Conservation (phyloP, 257 asterid genomes). For the Plantago ovata region DNA sequence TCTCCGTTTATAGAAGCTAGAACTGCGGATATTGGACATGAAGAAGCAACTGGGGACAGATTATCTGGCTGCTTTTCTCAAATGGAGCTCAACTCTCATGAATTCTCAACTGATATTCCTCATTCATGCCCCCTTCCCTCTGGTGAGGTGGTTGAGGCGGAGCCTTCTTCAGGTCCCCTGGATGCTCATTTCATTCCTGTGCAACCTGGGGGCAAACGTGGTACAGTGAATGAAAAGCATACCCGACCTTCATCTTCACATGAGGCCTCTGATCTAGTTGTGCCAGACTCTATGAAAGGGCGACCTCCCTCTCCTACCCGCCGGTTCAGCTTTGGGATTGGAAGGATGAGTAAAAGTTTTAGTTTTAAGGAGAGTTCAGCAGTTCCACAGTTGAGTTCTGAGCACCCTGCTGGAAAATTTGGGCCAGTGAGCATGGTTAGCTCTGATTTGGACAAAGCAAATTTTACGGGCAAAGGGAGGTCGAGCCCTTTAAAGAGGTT, state of each 20-base stretch:
- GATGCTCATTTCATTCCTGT: constrained; percentile 23
- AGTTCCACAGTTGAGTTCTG: constrained; percentile 41
- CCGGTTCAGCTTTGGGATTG: constrained; percentile 68
- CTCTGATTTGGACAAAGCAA: constrained; percentile 37
- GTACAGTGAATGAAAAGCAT: constrained; percentile 25
- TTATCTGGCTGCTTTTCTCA: constrained; percentile 48
- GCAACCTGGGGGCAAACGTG: constrained; percentile 29
- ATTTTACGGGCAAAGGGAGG: constrained; percentile 43
- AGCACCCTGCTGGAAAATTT: constrained; percentile 36
- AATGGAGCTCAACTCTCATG: constrained; percentile 38
- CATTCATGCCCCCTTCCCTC: constrained; percentile 65
- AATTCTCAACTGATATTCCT: constrained; percentile 33
- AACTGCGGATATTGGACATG: constrained; percentile 40
- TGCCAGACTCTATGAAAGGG: constrained; percentile 39
- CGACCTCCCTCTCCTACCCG: constrained; percentile 68
- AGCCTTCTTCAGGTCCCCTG: constrained; percentile 23
- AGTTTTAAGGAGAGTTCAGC: constrained; percentile 76
- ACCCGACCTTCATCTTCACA: constrained; percentile 25
- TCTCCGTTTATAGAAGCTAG: constrained; percentile 45
- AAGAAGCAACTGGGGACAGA: constrained; percentile 28
- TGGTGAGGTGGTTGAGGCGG: constrained; percentile 11
- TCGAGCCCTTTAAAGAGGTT: constrained; percentile 89
- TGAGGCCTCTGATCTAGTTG: constrained; percentile 35
- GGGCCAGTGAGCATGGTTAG: constrained; percentile 45
- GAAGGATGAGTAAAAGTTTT: constrained; percentile 76